Conservation (phyloP, 75 land plant genomes). For the Isoetes taiwanensis region DNA sequence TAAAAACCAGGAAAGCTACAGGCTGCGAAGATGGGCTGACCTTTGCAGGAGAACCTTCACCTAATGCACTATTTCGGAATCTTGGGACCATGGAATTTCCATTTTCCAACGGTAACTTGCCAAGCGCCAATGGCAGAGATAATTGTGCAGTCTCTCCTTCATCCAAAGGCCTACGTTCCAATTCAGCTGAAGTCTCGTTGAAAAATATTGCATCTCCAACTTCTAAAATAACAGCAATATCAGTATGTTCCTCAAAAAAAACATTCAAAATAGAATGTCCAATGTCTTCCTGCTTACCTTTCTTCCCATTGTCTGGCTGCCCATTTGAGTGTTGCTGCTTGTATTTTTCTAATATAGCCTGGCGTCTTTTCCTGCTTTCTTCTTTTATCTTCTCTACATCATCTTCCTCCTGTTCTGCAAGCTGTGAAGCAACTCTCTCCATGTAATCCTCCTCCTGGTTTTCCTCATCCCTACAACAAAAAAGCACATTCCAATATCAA, state of each 20-base stretch:
- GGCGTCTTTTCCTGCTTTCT: conserved; percentile 66
- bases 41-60: conserved; percentile 79
- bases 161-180: too few relatives aligned
- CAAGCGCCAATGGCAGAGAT: too few relatives aligned
- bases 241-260: too few relatives aligned
- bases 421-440: conserved; percentile 36
- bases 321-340: conserved; percentile 42
- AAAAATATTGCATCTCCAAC: neutral
- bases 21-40: conserved; percentile 29
- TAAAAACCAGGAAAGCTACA: neutral
- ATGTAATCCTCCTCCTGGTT: conserved; percentile 49
- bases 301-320: conserved; percentile 9
- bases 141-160: conserved; percentile 1
- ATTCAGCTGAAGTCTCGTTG: neutral
- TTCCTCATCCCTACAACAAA: conserved; percentile 51
- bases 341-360: conserved; percentile 89
- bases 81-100: conserved; percentile 21
- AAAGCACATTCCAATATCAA: neutral
- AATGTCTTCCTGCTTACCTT: neutral
- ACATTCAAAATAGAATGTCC: neutral
- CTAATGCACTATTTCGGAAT: conserved; percentile 40
- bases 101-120: conserved; percentile 43
- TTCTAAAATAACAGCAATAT: neutral
- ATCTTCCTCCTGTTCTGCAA: conserved; percentile 80
- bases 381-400: conserved; percentile 84